Evolutionary conservation across 225 moss, liverwort and hornwort genomes (phyloP), one percentile per base, ranked within the genome.

Genomic region (Rhytidiadelphus loreus): DNA sequence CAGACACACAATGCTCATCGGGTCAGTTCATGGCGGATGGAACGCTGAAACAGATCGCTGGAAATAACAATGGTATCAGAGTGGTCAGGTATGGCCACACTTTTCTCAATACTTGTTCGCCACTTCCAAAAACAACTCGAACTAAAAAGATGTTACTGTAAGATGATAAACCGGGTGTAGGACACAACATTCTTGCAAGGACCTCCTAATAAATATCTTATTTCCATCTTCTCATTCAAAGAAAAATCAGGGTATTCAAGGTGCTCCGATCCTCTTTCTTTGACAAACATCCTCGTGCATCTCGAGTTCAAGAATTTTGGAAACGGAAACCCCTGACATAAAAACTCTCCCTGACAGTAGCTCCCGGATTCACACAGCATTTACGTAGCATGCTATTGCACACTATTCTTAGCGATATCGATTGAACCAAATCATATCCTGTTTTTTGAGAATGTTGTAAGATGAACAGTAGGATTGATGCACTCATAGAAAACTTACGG

Each of bases 1-100:
- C 95, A 24, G 94, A 96, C 59, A 95, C 95, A 30, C 95, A 94
- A 91, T 96, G 95, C 90, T 96, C 95, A 39, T 91, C 84, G 16
- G 91, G 94, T 35, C 85, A 89, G 64, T 93, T 95, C 73, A 85
- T 90, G 56, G 86, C 92, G 16, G 91, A 95, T 71, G 95, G 95
- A 73, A 94, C 92, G 9, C 92, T 96, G 32, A 77, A 92, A 44
- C 93, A 96, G 84, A 91, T 95, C 52, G 96, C 91, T 72, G 93
- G 96, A 57, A 93, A 94, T 44, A 86, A 62, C 79, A 94, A 96
- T 46, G 95, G 96, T 80, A 88, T 90, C 73, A 70, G 63, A 58
- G 92, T 88, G 64, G 88, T 95, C 63, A 90, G 96, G 89, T 91
- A 33, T 35, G 66, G 69, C 43, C 63, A 83, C 52, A 86, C 28